Evolutionary conservation across 2,329 filamentous ascomycete genomes (phyloP), one percentile per base, ranked within the genome.

Genomic region (Calonectria hawksworthii): DNA sequence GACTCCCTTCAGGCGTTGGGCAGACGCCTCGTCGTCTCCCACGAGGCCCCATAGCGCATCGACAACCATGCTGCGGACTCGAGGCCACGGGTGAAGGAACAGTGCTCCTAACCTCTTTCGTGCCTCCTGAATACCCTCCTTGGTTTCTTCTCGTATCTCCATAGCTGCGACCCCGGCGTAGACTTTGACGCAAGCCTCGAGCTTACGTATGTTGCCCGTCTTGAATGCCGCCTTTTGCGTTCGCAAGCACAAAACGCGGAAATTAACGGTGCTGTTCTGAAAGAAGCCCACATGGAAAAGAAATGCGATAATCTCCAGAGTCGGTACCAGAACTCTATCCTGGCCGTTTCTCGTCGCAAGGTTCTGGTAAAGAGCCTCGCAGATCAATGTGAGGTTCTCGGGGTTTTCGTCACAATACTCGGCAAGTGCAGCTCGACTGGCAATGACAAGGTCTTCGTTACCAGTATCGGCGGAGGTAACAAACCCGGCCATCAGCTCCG

Each of bases 191-290:
- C 94, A 95, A 0, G 95, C 94, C 82, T 95, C 91, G 1, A 99
- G 89, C 83, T 97, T 96, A 66, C 93, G 91, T 54, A 98, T 91
- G 83, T 95, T 97, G 26, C 93, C 92, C 1, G 94, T 94, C 85
- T 96, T 96, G 87, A 94, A 96, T 76, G 96, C 94, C 0, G 94
- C 90, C 84, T 93, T 95, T 81, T 98, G 95, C 5, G 94, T 91
- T 44, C 92, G 88, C 9, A 92, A 87, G 74, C 96, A 95, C 4
- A 98, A 85, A 9, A 84, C 88, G 74, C 91, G 91, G 82, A 88
- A 83, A 76, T 88, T 86, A 21, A 88, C 77, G 8, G 78, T 78
- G 77, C 83, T 86, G 32, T 79, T 83, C 83, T 85, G 87, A 77
- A 90, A 87, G 66, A 89, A 83, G 14, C 85, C 89, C 59, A 87